Percentiles rank a stretch among this genome's conserved stretches.
Conservation (phyloP, 2,329 filamentous ascomycete genomes). For the Penicillium sp. region DNA sequence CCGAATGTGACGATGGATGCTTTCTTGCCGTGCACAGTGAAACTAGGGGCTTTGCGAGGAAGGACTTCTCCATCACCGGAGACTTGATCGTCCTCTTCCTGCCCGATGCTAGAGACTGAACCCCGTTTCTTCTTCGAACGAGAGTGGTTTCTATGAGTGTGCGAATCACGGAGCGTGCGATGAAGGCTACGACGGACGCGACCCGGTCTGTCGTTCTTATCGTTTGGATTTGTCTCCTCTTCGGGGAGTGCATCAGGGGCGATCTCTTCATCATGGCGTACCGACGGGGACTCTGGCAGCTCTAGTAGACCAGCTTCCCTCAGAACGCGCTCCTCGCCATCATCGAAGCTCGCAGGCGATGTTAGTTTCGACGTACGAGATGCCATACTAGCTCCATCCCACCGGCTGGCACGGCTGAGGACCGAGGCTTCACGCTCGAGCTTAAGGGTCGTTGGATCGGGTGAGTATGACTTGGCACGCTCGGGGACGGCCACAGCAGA, state of each 20-base stretch:
- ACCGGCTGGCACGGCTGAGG: slow-evolving; percentile 37
- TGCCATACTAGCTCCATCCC: slow-evolving; percentile 35
- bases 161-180: slow-evolving; percentile 78
- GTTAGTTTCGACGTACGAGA: slow-evolving; percentile 36
- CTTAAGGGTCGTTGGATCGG: slow-evolving; percentile 23
- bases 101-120: slow-evolving; percentile 58
- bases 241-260: slow-evolving; percentile 44
- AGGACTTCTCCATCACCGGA: slow-evolving; percentile 64
- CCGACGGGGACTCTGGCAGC: slow-evolving; percentile 44
- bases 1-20: slow-evolving; percentile 96
- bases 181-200: slow-evolving; percentile 82
- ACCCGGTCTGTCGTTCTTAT: slow-evolving; percentile 54
- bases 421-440: slow-evolving; percentile 41
- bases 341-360: slow-evolving; percentile 52
- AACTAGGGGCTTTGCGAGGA: slow-evolving; percentile 76
- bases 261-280: slow-evolving; percentile 40
- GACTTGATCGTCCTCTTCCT: slow-evolving; percentile 50
- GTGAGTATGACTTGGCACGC: slow-evolving; percentile 27
- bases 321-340: slow-evolving; percentile 65
- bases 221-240: slow-evolving; percentile 32
- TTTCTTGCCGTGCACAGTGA: slow-evolving; percentile 97
- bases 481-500: slow-evolving; percentile 29
- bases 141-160: slow-evolving; percentile 60
- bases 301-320: slow-evolving; percentile 66
- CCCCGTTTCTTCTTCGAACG: slow-evolving; percentile 76